phyloP scores from a whole-genome alignment of 495 filamentous ascomycete species.

The Oidiodendron maius region DNA sequence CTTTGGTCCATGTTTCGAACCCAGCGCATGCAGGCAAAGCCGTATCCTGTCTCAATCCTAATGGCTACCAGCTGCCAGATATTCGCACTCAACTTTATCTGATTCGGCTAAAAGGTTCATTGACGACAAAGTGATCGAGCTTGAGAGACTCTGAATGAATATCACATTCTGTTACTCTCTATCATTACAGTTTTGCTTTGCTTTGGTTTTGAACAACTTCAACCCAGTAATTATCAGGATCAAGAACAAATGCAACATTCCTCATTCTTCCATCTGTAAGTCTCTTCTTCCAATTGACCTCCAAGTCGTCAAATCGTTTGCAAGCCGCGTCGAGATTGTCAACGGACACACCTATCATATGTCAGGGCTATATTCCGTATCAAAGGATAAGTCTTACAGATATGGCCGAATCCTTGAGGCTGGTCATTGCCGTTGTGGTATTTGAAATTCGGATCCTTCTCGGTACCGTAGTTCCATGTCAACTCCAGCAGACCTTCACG shows the following conservation, averaged over 20 bases:
- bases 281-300: conserved; percentile 89
- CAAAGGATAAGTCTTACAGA: conserved; percentile 50
- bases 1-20: too few species aligned
- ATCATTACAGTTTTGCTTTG: conserved; percentile 37
- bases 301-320: conserved; percentile 71
- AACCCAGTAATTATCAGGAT: conserved; percentile 91
- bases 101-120: too few species aligned
- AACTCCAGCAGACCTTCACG: conserved; percentile 83
- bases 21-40: too few species aligned
- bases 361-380: not conserved
- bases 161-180: too few species aligned
- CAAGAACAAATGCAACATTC: conserved; percentile 88
- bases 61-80: too few species aligned
- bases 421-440: conserved; percentile 92
- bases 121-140: too few species aligned
- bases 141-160: too few species aligned
- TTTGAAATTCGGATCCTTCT: conserved; percentile 74
- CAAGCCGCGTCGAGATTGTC: conserved; percentile 86
- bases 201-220: conserved; percentile 73
- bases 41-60: too few species aligned
- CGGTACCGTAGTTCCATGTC: conserved; percentile 96
- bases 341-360: conserved; percentile 62
- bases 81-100: too few species aligned
- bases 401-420: conserved; percentile 91
- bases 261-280: conserved; percentile 89